phyloP scores from a whole-genome alignment of 2,329 filamentous ascomycete genomes.

The Lachnellula cervina region DNA sequence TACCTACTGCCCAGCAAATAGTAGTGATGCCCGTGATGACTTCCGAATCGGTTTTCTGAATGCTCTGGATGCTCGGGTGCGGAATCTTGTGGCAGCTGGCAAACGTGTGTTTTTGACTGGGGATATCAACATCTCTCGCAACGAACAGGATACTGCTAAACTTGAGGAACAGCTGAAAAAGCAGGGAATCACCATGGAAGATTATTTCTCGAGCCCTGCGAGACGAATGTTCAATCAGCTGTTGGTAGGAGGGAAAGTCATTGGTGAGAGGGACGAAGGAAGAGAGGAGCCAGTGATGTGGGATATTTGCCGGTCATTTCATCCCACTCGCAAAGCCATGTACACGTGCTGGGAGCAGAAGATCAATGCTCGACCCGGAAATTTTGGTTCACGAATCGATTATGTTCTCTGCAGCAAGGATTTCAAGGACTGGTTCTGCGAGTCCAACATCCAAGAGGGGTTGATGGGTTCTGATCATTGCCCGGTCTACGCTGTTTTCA shows the following conservation, averaged over 20 bases:
- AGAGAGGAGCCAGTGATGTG: slow-evolving; percentile 69
- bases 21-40: slow-evolving; percentile 75
- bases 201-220: slow-evolving; percentile 68
- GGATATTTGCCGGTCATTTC: slow-evolving; percentile 79
- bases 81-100: slow-evolving; percentile 74
- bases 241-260: slow-evolving; percentile 66
- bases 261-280: slow-evolving; percentile 61
- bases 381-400: slow-evolving; percentile 89
- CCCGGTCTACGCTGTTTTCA: slow-evolving; percentile 76
- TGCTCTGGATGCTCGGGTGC: slow-evolving; percentile 74
- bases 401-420: slow-evolving; percentile 80
- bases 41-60: slow-evolving; percentile 78
- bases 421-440: slow-evolving; percentile 74
- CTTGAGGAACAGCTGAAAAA: slow-evolving; percentile 68
- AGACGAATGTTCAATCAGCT: slow-evolving; percentile 81
- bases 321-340: slow-evolving; percentile 79
- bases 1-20: slow-evolving; percentile 85
- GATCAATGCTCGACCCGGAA: slow-evolving; percentile 91
- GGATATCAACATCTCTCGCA: slow-evolving; percentile 75
- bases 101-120: slow-evolving; percentile 84
- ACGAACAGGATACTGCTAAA: slow-evolving; percentile 67
- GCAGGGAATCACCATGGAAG: slow-evolving; percentile 59
- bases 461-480: slow-evolving; percentile 95
- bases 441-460: slow-evolving; percentile 86
- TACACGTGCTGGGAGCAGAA: slow-evolving; percentile 97